Percentiles rank a stretch among this genome's conserved stretches.
phyloP scores from a whole-genome alignment of 2,329 filamentous ascomycete genomes.

The Calonectria montana region DNA sequence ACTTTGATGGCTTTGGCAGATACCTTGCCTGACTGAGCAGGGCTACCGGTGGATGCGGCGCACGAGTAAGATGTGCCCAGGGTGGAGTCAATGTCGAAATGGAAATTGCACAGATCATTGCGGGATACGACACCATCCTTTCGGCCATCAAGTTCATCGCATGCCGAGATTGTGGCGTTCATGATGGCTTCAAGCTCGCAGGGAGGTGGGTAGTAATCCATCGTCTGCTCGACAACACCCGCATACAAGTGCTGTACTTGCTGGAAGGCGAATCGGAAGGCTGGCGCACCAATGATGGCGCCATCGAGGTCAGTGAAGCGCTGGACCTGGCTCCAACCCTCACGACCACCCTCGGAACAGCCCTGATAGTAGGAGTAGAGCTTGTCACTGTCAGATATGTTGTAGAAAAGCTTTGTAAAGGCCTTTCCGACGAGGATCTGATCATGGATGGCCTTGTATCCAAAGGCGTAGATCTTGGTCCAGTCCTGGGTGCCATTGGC shows the following conservation, averaged over 20 bases:
- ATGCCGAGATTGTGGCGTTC: background rate
- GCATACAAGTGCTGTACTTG: conserved; percentile 1
- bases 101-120: background rate
- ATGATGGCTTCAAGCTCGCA: background rate
- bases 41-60: background rate
- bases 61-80: background rate
- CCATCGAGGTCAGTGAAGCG: conserved; percentile 7
- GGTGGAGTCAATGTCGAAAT: background rate
- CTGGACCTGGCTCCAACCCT: conserved; percentile 10
- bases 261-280: background rate
- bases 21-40: background rate
- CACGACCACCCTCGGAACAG: conserved; percentile 8
- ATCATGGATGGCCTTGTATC: conserved; percentile 14
- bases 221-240: background rate
- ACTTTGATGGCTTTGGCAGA: background rate
- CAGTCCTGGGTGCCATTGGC: conserved; percentile 10
- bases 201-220: background rate
- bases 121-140: background rate
- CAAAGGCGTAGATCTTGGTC: conserved; percentile 13
- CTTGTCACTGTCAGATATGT: background rate
- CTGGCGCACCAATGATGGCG: background rate
- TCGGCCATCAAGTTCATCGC: background rate
- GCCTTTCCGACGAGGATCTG: conserved; percentile 10
- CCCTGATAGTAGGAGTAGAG: conserved; percentile 12
- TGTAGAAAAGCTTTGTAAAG: background rate